Conservation (phyloP, 2,329 filamentous ascomycete genomes). For the Calonectria pseudoturangicola region DNA sequence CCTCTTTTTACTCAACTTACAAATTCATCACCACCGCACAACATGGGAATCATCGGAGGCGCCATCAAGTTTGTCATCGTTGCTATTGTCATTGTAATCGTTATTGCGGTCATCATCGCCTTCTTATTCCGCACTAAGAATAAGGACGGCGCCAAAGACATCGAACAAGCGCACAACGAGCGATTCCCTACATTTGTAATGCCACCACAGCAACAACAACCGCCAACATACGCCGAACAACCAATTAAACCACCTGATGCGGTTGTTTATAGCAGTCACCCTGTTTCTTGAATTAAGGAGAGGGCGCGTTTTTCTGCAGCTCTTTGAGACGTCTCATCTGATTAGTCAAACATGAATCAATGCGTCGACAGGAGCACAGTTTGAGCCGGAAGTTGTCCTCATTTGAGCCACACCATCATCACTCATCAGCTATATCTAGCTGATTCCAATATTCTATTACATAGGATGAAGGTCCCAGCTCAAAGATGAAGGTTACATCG, state of each 20-base stretch:
- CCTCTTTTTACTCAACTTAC: not conserved
- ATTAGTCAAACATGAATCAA: not conserved
- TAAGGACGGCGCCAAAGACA: not conserved
- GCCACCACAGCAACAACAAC: not conserved
- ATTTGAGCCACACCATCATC: no score
- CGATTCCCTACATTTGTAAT: not conserved
- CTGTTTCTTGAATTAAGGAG: not conserved
- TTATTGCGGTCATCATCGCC: not conserved
- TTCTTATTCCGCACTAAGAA: not conserved
- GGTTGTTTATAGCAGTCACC: not conserved
- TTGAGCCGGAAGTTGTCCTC: not conserved
- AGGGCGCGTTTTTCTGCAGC: not conserved
- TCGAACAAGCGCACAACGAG: not conserved
- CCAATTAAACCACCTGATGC: constrained; percentile 3
- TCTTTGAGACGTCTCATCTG: not conserved
- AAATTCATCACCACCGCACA: not conserved
- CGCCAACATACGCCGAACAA: not conserved
- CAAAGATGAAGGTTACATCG: no score
- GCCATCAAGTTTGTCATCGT: constrained; percentile 9
- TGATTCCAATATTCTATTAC: no score
- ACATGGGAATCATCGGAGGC: constrained; percentile 4
- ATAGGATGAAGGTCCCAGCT: no score
- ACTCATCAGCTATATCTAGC: no score
- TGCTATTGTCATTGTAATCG: not conserved
- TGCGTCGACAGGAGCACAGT: not conserved